These are phyloP conservation scores for Fusarium liriodendri DNA, from an alignment of 2,329 filamentous ascomycete genomes.

Conservation along the genomic window DNA sequence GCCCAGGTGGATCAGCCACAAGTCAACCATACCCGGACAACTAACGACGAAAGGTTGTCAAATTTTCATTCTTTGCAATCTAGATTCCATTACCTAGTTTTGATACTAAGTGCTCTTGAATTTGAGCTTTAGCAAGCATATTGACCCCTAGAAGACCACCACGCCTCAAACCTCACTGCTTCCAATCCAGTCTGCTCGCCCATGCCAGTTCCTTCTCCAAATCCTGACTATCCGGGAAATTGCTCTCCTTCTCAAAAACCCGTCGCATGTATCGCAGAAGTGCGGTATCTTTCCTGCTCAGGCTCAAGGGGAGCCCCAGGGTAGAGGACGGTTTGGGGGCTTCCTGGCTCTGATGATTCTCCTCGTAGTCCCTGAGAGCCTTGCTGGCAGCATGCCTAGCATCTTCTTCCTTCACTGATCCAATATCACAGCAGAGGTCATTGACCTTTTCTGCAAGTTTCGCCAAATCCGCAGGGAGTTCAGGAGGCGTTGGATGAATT, in stretches of 20 bases:
- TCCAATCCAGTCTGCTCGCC: background rate
- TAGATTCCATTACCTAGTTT: background rate
- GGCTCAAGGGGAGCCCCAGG: background rate
- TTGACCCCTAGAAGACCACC: background rate
- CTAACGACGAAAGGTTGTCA: background rate
- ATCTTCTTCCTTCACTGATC: accelerated
- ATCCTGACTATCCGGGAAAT: background rate
- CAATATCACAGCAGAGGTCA: background rate
- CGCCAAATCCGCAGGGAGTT: background rate
- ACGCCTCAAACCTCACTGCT: background rate
- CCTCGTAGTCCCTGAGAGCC: background rate
- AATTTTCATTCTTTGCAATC: background rate
- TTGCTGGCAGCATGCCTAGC: background rate
- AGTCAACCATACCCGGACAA: background rate
- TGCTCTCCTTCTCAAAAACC: background rate
- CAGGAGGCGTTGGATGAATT: background rate
- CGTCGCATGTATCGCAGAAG: background rate
- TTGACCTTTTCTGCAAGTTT: background rate
- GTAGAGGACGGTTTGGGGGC: background rate
- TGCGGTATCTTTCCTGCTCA: background rate
- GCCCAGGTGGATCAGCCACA: background rate
- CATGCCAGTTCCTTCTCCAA: background rate
- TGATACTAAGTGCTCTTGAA: background rate
- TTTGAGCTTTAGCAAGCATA: background rate
- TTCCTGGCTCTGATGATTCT: background rate